These are phyloP conservation scores for Leptomonas seymouri DNA, from an alignment of 208 protist species.

Conservation along the genomic window DNA sequence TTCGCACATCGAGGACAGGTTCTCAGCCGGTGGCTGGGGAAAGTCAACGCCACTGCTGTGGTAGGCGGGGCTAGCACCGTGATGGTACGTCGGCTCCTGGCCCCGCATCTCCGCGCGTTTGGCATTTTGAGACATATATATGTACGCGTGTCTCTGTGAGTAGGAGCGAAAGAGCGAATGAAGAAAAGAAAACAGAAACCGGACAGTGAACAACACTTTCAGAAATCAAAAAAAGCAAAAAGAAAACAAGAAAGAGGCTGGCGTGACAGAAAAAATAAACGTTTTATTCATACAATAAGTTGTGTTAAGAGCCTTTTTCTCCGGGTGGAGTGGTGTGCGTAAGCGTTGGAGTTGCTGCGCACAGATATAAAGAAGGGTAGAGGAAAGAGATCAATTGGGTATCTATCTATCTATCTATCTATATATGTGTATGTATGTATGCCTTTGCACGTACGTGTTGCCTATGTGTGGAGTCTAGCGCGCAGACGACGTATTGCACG, in stretches of 20 bases:
- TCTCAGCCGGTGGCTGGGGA: neutral
- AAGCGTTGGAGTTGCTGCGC: too few species aligned
- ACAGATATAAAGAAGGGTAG: too few species aligned
- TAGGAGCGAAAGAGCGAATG: neutral
- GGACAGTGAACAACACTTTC: neutral
- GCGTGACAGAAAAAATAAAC: neutral
- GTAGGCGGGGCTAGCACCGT: constrained; percentile 11
- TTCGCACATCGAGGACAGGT: constrained; percentile 6
- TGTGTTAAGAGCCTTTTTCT: too few species aligned
- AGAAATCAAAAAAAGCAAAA: constrained; percentile 3
- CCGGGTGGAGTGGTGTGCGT: too few species aligned
- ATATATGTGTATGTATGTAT: too few species aligned
- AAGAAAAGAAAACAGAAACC: neutral
- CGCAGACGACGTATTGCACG: too few species aligned
- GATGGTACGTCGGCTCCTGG: neutral
- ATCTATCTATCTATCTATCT: too few species aligned
- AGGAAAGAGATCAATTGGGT: too few species aligned
- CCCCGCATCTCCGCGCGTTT: neutral
- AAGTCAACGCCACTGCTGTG: constrained; percentile 5
- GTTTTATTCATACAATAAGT: too few species aligned
- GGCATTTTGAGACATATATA: neutral
- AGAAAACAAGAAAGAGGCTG: neutral
- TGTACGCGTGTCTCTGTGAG: neutral
- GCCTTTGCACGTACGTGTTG: too few species aligned
- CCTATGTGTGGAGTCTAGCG: too few species aligned